These are phyloP conservation scores for Saccharomyces hybrid DNA, from an alignment of 1,139 yeast species.

Conservation along the genomic window DNA sequence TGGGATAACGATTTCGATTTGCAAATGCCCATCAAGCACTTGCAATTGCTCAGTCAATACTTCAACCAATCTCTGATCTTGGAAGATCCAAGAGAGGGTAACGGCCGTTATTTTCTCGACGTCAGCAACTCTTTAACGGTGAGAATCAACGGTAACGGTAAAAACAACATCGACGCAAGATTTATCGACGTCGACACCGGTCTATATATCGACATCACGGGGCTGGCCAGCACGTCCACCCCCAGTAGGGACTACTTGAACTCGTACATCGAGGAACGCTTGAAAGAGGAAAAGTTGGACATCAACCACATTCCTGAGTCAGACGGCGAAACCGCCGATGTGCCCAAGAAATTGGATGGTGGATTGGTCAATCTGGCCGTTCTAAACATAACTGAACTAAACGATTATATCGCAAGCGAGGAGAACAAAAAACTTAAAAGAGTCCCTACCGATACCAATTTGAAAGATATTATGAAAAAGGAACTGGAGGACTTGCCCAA, in stretches of 20 bases:
- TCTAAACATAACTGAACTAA: conserved; percentile 6
- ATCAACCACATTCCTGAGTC: conserved; percentile 6
- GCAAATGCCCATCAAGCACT: conserved; percentile 57
- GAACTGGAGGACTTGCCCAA: conserved; percentile 8
- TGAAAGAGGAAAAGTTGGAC: conserved; percentile 4
- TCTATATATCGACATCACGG: conserved; percentile 62
- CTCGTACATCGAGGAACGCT: neutral
- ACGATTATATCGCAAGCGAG: conserved; percentile 4
- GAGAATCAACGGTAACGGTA: conserved; percentile 39
- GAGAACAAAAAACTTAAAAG: conserved; percentile 5
- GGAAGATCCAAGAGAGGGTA: conserved; percentile 59
- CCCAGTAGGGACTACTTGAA: conserved; percentile 2
- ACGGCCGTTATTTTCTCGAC: conserved; percentile 49
- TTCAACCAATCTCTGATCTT: conserved; percentile 50
- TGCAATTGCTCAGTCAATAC: conserved; percentile 42
- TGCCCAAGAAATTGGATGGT: neutral
- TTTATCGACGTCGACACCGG: conserved; percentile 74
- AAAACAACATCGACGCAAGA: conserved; percentile 73
- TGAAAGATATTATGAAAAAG: conserved; percentile 6
- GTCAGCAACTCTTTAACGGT: conserved; percentile 41
- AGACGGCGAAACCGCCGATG: conserved; percentile 6
- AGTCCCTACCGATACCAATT: conserved; percentile 7
- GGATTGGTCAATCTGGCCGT: neutral
- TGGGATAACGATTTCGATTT: conserved; percentile 70
- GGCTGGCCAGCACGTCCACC: conserved; percentile 36